Evolutionary conservation across 2,329 filamentous ascomycete species (phyloP).

Genomic region (Dendrostoma leiphaemia): DNA sequence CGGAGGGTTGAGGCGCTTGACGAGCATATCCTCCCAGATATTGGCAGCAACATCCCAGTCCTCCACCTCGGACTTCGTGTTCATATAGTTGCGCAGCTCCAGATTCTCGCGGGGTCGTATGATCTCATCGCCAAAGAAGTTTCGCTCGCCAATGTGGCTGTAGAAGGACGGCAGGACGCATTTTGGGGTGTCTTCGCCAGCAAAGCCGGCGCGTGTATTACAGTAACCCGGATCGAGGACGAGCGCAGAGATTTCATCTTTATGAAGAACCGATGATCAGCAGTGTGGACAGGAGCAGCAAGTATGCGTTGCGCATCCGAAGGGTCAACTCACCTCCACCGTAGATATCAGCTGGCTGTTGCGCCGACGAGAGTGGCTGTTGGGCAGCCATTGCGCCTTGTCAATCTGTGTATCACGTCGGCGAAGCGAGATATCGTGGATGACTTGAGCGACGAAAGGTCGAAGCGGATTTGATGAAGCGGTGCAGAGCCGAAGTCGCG

Average conservation of each 20-base stretch:
- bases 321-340: constrained; percentile 51
- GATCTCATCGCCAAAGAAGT: constrained; percentile 87
- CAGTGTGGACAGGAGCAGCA: constrained; percentile 33
- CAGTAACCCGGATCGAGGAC: constrained; percentile 95
- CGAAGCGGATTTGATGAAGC: constrained; percentile 5
- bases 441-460: neutral
- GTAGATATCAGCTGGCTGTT: constrained; percentile 61
- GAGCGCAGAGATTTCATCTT: constrained; percentile 92
- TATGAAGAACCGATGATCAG: neutral
- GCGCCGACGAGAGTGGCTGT: constrained; percentile 50
- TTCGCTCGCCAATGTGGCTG: constrained; percentile 56
- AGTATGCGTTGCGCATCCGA: constrained; percentile 16
- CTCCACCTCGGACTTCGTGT: constrained; percentile 83
- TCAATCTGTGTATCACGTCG: constrained; percentile 15
- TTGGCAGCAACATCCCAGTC: constrained; percentile 92
- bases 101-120: constrained; percentile 74
- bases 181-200: constrained; percentile 96
- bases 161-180: constrained; percentile 90
- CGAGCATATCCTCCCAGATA: constrained; percentile 91
- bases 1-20: constrained; percentile 79
- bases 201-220: constrained; percentile 89
- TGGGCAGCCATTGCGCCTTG: constrained; percentile 49
- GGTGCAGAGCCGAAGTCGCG: constrained; percentile 3
- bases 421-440: neutral
- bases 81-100: constrained; percentile 91